Evolutionary conservation across 148 eudicot species (phyloP), one percentile per base, ranked within the genome.

Genomic region (Bassia scoparia): DNA sequence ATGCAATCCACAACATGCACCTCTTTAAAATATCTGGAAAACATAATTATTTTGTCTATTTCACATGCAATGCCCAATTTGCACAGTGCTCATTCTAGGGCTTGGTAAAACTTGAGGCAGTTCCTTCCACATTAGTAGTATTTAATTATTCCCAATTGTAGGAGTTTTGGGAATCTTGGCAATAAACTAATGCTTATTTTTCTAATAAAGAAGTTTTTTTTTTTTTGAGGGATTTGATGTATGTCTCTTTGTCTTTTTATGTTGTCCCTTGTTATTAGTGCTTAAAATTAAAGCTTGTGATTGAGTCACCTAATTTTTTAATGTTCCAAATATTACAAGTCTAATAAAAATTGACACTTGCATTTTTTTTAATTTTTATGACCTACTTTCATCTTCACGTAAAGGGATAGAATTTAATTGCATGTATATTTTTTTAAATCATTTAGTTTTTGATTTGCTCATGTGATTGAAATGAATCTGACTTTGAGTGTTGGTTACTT

Each of bases 31-130:
- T 38, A 38, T 10, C 38, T 64, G 14, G 29, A 10, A 23, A n/a
- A 13, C 50, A 64, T 64, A 64, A 33, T 61, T 18, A 61, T 33
- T 33, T 34, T 33, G 41, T 61, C 43, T 61, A 8, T 26, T 34
- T 18, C 41, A 61, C 43, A 61, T 61, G 66, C 66, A 61, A 33
- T 61, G 66, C 43, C 16, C 66, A 61, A 61, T 31, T 7, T 61
- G 65, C 41, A 61, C 15, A 31, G 38, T 61, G 41, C 41, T 27
- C 38, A 61, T 61, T 31, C 41, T 61, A 61, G 38, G n/a, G 65
- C 18, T 17, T 1, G n/a, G 23, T 61, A 33, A 0, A 31, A 61
- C 23, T 61, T 31, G 24, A 43, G 13, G n/a, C 50, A 24, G 21
- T 41, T 65, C 5, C 46, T 21, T 41, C 68, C 68, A 23, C 14